Evolutionary conservation across 2,329 filamentous ascomycete genomes (phyloP).

Genomic region (Aureobasidium lini): DNA sequence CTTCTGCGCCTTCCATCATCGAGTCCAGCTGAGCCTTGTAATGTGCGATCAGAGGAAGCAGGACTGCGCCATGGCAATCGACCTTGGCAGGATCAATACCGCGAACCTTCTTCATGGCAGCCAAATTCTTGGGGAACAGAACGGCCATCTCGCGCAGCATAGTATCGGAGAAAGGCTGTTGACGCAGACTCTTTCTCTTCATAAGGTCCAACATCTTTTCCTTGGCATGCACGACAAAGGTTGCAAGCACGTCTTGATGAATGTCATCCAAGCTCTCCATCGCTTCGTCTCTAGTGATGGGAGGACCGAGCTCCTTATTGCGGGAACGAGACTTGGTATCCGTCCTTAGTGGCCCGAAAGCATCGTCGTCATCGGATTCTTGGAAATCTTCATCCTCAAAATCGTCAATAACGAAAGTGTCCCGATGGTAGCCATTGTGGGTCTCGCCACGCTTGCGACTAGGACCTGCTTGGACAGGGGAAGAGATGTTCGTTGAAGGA

Average conservation of each 20-base stretch:
- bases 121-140: constrained; percentile 53
- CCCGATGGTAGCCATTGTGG: constrained; percentile 28
- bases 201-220: constrained; percentile 54
- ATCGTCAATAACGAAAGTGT: constrained; percentile 31
- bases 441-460: constrained; percentile 28
- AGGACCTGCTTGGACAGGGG: constrained; percentile 47
- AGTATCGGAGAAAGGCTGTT: constrained; percentile 58
- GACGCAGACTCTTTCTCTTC: constrained; percentile 49
- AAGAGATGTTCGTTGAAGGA: constrained; percentile 62
- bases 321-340: constrained; percentile 31
- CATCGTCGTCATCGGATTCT: constrained; percentile 34
- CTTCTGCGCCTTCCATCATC: constrained; percentile 37
- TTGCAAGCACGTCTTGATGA: constrained; percentile 56
- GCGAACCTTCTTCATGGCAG: constrained; percentile 56
- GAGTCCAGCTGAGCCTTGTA: constrained; percentile 26
- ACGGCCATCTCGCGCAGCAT: constrained; percentile 68
- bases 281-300: constrained; percentile 51
- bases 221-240: constrained; percentile 59
- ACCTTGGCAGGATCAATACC: constrained; percentile 59
- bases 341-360: constrained; percentile 38
- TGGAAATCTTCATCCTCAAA: constrained; percentile 28
- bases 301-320: constrained; percentile 43
- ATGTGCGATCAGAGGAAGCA: constrained; percentile 52
- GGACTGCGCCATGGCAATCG: constrained; percentile 50
- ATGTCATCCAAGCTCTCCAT: constrained; percentile 49